Percentiles rank a stretch among this genome's conserved stretches.
phyloP scores from a whole-genome alignment of 129 eudicot species.

The Helianthus annuus region HanXRQr2.0-SUNRISE NC_035448.2:30331885-30332384 shows the following conservation, averaged over 20 bases:
- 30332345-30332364: too few relatives aligned
- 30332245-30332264: background rate
- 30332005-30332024: background rate
- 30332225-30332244: background rate
- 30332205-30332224: background rate
- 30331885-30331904: constrained; percentile 40
- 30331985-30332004: background rate
- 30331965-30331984: constrained; percentile 19
- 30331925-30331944: constrained; percentile 58
- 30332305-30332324: too few relatives aligned
- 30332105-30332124: constrained; percentile 48
- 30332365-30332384: too few relatives aligned
- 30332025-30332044: background rate
- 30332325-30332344: too few relatives aligned
- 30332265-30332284: too few relatives aligned
- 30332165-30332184: background rate
- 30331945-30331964: constrained; percentile 49
- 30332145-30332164: constrained; percentile 42
- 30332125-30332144: constrained; percentile 49
- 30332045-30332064: background rate
- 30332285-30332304: too few relatives aligned
- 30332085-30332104: constrained; percentile 39
- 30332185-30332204: background rate
- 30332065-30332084: constrained; percentile 20
- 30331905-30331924: constrained; percentile 71